A percentile compares a stretch with the other conserved stretches of the same genome.
phyloP scores from a whole-genome alignment of 306 rosid genomes.

The Aeschynomene evenia region DNA sequence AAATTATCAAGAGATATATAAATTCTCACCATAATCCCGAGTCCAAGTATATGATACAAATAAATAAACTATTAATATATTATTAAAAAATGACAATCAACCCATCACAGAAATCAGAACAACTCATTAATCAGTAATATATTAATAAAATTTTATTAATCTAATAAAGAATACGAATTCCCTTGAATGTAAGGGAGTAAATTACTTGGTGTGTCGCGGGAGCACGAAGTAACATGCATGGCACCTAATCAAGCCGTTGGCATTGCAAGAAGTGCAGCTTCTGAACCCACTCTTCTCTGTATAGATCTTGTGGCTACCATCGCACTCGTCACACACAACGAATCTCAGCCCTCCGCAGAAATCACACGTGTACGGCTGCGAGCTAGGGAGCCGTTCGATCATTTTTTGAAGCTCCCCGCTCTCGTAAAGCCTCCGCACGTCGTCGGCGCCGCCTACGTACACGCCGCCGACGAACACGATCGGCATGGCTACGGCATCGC shows the following conservation, averaged over 20 bases:
- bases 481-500: constrained; percentile 46
- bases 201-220: constrained; percentile 35
- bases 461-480: constrained; percentile 65
- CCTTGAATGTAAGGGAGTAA: neutral
- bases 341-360: constrained; percentile 74
- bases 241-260: constrained; percentile 70
- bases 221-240: constrained; percentile 49
- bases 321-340: constrained; percentile 58
- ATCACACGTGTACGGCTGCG: constrained; percentile 42
- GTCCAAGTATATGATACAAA: too few relatives aligned
- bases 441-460: constrained; percentile 70
- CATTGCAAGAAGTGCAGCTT: constrained; percentile 53
- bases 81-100: neutral
- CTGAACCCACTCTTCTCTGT: constrained; percentile 50
- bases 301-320: constrained; percentile 80
- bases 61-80: too few relatives aligned
- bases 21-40: too few relatives aligned
- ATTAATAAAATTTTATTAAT: too few relatives aligned
- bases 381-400: constrained; percentile 57
- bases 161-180: neutral
- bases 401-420: constrained; percentile 57
- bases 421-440: constrained; percentile 54
- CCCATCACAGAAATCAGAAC: neutral
- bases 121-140: too few relatives aligned
- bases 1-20: neutral